Evolutionary conservation across 768 basidiomycete genomes (phyloP).

Genomic region (Lactarius tabidus): DNA sequence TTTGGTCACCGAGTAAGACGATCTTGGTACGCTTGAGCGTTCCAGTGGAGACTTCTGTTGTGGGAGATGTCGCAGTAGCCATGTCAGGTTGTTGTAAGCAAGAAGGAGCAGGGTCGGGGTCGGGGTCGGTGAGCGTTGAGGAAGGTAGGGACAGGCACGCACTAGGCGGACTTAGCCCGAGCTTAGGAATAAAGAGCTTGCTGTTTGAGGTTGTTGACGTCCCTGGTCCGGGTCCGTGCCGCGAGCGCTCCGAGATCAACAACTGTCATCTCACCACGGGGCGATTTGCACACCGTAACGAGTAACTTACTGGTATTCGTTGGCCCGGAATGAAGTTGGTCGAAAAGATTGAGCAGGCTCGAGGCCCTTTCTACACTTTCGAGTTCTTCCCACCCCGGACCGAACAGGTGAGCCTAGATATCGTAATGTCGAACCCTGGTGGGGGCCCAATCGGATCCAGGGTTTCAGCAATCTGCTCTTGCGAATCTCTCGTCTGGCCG

Average conservation of each 20-base stretch:
- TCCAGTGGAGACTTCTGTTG: slow-evolving; percentile 80
- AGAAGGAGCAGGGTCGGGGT: background rate
- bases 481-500: slow-evolving; percentile 79
- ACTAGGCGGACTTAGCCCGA: background rate
- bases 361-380: slow-evolving; percentile 71
- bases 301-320: background rate
- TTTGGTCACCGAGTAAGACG: slow-evolving; percentile 93
- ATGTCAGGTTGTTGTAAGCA: slow-evolving; percentile 28
- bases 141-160: background rate
- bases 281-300: background rate
- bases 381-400: slow-evolving; percentile 98
- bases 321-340: slow-evolving; percentile 58
- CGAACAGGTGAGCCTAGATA: slow-evolving; percentile 55
- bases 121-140: background rate
- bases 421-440: slow-evolving; percentile 12
- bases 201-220: slow-evolving; percentile 13
- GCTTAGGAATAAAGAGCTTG: too few species aligned
- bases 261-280: background rate
- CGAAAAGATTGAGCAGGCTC: slow-evolving; percentile 54
- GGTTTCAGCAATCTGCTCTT: slow-evolving; percentile 89
- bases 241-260: background rate
- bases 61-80: slow-evolving; percentile 60
- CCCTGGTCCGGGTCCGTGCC: background rate
- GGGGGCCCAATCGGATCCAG: slow-evolving; percentile 37
- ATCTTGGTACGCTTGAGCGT: slow-evolving; percentile 96